phyloP scores from a whole-genome alignment of 164 flowering plant genomes.

The Liquidambar formosana region DNA sequence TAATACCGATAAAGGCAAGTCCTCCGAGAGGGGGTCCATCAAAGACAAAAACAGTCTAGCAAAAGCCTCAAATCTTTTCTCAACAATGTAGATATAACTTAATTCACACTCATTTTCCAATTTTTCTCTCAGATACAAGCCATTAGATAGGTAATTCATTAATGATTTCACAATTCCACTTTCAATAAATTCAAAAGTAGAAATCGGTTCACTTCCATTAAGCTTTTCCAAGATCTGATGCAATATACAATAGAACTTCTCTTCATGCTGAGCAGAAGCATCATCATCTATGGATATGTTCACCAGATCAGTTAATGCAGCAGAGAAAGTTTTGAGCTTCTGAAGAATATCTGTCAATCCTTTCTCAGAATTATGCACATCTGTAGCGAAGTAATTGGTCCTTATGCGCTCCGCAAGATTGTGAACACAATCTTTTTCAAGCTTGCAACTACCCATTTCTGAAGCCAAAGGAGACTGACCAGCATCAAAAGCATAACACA shows the following conservation, averaged over 20 bases:
- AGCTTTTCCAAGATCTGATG: constrained; percentile 55
- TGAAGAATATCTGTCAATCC: constrained; percentile 67
- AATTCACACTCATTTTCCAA: constrained; percentile 9
- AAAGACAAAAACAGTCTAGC: constrained; percentile 47
- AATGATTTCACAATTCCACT: constrained; percentile 79
- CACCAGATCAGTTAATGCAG: constrained; percentile 42
- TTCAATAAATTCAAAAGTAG: constrained; percentile 92
- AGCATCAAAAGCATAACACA: constrained; percentile 62
- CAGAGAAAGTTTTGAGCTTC: constrained; percentile 52
- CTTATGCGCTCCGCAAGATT: constrained; percentile 59
- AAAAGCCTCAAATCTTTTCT: constrained; percentile 65
- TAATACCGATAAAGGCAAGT: constrained; percentile 41
- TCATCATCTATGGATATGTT: constrained; percentile 19
- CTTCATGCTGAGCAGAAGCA: constrained; percentile 38
- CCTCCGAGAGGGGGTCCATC: constrained; percentile 22
- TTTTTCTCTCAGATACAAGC: constrained; percentile 33
- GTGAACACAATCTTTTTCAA: constrained; percentile 57
- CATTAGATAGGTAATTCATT: constrained; percentile 58
- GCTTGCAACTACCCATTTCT: constrained; percentile 50
- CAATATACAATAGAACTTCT: constrained; percentile 43
- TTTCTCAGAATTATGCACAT: constrained; percentile 35
- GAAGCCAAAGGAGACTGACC: constrained; percentile 31
- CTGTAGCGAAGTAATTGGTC: constrained; percentile 50
- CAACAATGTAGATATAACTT: constrained; percentile 20
- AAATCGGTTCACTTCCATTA: constrained; percentile 60